Evolutionary conservation across 2,329 filamentous ascomycete genomes (phyloP).

Genomic region (Pseudogymnoascus sp.): DNA sequence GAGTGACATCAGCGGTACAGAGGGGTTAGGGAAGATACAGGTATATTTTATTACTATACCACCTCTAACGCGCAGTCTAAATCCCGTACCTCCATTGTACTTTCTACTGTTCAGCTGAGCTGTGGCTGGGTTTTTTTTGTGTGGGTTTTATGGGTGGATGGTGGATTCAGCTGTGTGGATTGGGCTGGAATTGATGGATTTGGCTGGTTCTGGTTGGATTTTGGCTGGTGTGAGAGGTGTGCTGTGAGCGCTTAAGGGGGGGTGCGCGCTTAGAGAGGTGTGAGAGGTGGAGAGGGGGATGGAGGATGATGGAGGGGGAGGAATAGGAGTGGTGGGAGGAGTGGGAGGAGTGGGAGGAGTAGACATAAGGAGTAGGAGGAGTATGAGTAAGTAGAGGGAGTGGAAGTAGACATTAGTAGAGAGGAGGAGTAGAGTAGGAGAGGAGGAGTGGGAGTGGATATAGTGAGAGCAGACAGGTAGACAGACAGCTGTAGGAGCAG

Average conservation of each 20-base stretch:
- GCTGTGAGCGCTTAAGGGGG: not conserved
- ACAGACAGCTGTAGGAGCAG: no score
- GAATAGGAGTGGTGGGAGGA: no score
- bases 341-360: no score
- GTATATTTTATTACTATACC: not conserved
- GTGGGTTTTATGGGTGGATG: not conserved
- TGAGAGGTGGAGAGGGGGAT: not conserved
- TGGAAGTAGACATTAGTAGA: no score
- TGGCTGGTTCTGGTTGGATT: not conserved
- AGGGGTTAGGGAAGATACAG: not conserved
- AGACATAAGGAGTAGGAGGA: no score
- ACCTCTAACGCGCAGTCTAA: not conserved
- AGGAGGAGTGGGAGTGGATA: not conserved
- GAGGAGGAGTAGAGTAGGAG: no score
- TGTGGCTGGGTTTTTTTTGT: not conserved
- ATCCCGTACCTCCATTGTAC: not conserved
- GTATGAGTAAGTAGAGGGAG: no score
- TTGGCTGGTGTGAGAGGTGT: not conserved
- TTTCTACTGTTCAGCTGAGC: not conserved
- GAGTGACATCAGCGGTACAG: not conserved
- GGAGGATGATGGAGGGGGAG: no score
- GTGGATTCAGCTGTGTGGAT: not conserved
- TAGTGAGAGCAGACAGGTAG: not conserved
- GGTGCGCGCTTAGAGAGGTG: not conserved
- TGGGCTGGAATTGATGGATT: not conserved